Conservation (phyloP, 257 asterid species). For the Primulina huaijiensis region DNA sequence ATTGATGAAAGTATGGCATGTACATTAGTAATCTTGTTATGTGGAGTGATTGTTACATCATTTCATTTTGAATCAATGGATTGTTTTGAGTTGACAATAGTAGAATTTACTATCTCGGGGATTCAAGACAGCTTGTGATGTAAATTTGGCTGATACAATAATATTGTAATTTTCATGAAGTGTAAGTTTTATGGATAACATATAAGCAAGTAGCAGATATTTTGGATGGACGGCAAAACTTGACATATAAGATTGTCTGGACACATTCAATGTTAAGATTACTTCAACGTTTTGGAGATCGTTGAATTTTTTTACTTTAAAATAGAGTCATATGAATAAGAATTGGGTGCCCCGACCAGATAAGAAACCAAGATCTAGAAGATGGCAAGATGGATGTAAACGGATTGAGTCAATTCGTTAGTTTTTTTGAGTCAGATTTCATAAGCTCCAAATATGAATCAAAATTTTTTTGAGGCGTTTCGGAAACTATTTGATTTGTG, state of each 20-base stretch:
- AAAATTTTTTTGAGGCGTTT: too few species aligned
- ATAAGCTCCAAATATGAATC: too few species aligned
- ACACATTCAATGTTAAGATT: neutral
- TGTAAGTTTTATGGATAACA: neutral
- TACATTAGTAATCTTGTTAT: constrained; percentile 18
- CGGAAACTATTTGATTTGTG: too few species aligned
- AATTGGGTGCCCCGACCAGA: neutral
- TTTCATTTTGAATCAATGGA: constrained; percentile 15
- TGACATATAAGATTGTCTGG: neutral
- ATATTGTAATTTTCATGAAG: neutral
- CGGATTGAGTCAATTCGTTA: too few species aligned
- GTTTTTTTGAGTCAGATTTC: too few species aligned
- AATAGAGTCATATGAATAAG: neutral
- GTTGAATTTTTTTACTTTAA: too few species aligned
- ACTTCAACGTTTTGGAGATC: neutral
- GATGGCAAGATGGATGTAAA: too few species aligned
- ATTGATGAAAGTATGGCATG: constrained; percentile 24
- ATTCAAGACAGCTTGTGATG: neutral
- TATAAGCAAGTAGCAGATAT: too few species aligned
- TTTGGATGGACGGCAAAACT: neutral
- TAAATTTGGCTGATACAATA: neutral
- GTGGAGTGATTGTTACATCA: constrained; percentile 12
- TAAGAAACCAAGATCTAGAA: too few species aligned
- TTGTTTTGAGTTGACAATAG: neutral
- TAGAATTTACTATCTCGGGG: neutral